Percentiles rank a stretch among this genome's conserved stretches.
Conservation (phyloP, 2,329 filamentous ascomycete genomes). For the Raffaelea arxii region DNA sequence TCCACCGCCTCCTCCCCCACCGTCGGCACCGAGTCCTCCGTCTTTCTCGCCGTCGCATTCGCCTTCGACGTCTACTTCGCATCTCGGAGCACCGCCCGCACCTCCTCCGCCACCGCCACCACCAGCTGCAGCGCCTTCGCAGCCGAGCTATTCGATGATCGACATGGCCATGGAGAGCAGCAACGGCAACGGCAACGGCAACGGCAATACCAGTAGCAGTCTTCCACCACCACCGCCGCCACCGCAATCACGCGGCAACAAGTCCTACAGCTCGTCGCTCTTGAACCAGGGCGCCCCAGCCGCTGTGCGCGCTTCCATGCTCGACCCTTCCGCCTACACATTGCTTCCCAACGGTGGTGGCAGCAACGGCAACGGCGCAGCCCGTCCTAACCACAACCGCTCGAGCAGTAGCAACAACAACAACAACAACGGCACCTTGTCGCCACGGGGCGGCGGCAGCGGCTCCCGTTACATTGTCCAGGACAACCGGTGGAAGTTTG, state of each 20-base stretch:
- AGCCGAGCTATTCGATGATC: too few species aligned
- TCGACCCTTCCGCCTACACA: conserved; percentile 71
- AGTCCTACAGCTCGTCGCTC: too few species aligned
- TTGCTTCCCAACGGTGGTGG: conserved; percentile 50
- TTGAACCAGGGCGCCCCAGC: conserved; percentile 20
- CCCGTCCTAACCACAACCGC: conserved; percentile 36
- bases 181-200: conserved; percentile 17
- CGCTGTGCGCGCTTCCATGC: conserved; percentile 49
- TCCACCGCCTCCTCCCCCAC: conserved; percentile 24
- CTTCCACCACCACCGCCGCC: too few species aligned
- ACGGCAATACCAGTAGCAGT: conserved; percentile 18
- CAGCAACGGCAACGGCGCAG: conserved; percentile 1
- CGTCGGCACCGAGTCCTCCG: conserved; percentile 19
- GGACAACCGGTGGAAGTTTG: conserved; percentile 79
- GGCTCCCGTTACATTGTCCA: conserved; percentile 49
- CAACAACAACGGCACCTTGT: conserved; percentile 10
- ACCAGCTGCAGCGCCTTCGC: conserved; percentile 17
- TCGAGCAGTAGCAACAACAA: conserved; percentile 16
- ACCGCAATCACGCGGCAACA: conserved; percentile 29
- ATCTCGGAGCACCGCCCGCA: conserved; percentile 12
- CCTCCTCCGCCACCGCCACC: conserved; percentile 22
- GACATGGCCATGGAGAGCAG: conserved; percentile 27
- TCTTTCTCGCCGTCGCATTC: conserved; percentile 7
- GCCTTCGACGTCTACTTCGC: conserved; percentile 1
- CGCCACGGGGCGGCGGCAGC: conserved; percentile 17